Percentiles rank a stretch among this genome's conserved stretches.
Evolutionary conservation across 345 rosid species (phyloP).

Genomic region (Eucalyptus regnans): DNA sequence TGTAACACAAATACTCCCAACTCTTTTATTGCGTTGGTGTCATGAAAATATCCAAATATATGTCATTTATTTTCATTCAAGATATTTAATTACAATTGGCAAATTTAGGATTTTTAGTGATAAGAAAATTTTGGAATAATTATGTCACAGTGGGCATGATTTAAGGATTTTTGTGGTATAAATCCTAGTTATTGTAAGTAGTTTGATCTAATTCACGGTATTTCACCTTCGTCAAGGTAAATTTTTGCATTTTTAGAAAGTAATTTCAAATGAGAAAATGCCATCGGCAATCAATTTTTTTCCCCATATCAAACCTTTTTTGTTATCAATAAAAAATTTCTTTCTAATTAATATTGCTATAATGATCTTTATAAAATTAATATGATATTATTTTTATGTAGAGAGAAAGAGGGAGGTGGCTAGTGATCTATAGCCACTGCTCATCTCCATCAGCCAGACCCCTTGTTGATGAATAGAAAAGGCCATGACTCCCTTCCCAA

Average conservation of each 20-base stretch:
- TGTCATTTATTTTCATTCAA: not conserved
- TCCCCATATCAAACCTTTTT: not conserved
- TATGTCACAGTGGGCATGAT: no score
- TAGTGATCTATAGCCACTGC: not conserved
- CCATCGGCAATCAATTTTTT: not conserved
- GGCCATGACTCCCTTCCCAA: not conserved
- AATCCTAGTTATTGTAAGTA: not conserved
- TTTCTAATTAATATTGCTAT: not conserved
- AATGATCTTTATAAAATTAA: not conserved
- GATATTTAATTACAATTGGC: no score
- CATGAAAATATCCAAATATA: not conserved
- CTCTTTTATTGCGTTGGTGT: no score
- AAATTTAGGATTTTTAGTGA: no score
- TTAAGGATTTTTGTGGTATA: no score
- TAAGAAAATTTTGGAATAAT: not conserved
- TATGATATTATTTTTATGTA: not conserved
- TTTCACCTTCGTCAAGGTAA: not conserved
- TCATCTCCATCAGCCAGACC: not conserved
- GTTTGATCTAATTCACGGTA: not conserved
- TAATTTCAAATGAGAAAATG: not conserved
- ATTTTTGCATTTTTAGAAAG: not conserved
- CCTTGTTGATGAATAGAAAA: not conserved
- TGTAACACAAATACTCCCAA: no score
- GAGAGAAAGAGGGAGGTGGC: not conserved
- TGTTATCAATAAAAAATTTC: fast-evolving